Evolutionary conservation across 1,284 basidiomycete species (phyloP).

Genomic region (Marasmius sp.): DNA sequence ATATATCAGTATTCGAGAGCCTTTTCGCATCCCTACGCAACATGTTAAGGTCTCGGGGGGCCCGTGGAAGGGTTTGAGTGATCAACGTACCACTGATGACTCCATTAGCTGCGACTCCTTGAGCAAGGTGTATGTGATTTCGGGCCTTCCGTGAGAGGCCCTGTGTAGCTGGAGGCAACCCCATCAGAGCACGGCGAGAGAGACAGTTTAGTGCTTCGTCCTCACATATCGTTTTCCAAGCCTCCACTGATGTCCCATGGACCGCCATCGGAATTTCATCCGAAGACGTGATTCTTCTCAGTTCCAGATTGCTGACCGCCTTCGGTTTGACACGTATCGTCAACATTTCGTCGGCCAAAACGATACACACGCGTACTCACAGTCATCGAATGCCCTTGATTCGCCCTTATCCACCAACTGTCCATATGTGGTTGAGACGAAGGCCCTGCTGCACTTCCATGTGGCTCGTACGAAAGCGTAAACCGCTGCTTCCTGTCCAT

Average conservation of each 20-base stretch:
- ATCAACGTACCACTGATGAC: slow-evolving; percentile 58
- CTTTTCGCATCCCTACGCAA: slow-evolving; percentile 58
- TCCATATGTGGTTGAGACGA: slow-evolving; percentile 24
- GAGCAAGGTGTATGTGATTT: slow-evolving; percentile 74
- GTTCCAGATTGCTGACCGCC: slow-evolving; percentile 47
- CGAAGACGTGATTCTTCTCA: slow-evolving; percentile 50
- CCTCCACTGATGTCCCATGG: slow-evolving; percentile 55
- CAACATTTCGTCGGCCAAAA: not conserved
- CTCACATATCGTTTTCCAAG: slow-evolving; percentile 57
- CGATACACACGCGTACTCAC: slow-evolving; percentile 29
- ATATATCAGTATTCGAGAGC: slow-evolving; percentile 63
- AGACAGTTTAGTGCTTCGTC: slow-evolving; percentile 9
- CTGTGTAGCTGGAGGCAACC: slow-evolving; percentile 36
- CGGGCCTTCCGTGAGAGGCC: slow-evolving; percentile 68
- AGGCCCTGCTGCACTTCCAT: slow-evolving; percentile 26
- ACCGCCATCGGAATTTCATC: slow-evolving; percentile 58
- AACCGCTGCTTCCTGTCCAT: slow-evolving; percentile 66
- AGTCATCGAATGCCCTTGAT: slow-evolving; percentile 77
- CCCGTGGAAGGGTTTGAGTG: not conserved
- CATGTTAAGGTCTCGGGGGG: not conserved
- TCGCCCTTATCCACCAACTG: slow-evolving; percentile 78
- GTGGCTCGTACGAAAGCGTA: slow-evolving; percentile 52
- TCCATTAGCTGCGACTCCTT: slow-evolving; percentile 43
- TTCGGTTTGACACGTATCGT: not conserved
- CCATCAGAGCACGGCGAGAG: not conserved